Percentiles rank a stretch among this genome's conserved stretches.
These are phyloP conservation scores for Phytopythium helicoides DNA, from an alignment of 352 stramenopile species.

Conservation along the genomic window DNA sequence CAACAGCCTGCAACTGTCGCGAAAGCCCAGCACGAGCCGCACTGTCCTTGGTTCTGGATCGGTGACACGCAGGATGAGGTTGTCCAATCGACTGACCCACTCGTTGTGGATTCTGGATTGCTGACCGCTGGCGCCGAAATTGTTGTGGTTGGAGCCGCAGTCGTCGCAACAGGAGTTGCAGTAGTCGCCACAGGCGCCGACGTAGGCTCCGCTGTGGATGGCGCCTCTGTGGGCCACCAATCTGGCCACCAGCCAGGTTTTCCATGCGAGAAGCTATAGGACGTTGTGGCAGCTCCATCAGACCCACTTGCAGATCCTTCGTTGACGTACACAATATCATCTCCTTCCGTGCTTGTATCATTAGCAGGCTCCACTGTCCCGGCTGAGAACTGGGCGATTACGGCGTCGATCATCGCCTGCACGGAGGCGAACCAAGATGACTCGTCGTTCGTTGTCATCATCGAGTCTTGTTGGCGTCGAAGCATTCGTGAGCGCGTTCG, in stretches of 20 bases:
- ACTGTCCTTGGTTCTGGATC: conserved; percentile 96
- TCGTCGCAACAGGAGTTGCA: conserved; percentile 16
- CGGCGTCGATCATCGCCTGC: conserved; percentile 15
- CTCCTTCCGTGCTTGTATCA: not conserved
- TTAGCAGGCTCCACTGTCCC: conserved; percentile 21
- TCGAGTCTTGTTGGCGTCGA: conserved; percentile 3
- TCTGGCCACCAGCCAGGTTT: conserved; percentile 12
- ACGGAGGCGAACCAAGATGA: conserved; percentile 16
- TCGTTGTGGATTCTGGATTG: not conserved
- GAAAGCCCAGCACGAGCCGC: conserved; percentile 98
- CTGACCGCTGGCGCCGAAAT: not conserved
- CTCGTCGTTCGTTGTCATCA: not conserved
- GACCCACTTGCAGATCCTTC: not conserved
- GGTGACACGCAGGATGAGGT: conserved; percentile 33
- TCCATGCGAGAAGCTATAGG: conserved; percentile 1
- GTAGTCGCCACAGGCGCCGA: not conserved
- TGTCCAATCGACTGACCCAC: conserved; percentile 41
- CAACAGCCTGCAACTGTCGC: conserved; percentile 89
- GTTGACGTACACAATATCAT: not conserved
- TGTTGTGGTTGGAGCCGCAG: conserved; percentile 5
- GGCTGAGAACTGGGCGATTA: conserved; percentile 16
- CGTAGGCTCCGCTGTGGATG: conserved; percentile 5
- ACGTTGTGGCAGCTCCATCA: not conserved
- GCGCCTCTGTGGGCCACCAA: conserved; percentile 7
- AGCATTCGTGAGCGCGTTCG: conserved; percentile 2